Evolutionary conservation across 441 rosid genomes (phyloP).

Genomic region (Euphorbia celastroides): DNA sequence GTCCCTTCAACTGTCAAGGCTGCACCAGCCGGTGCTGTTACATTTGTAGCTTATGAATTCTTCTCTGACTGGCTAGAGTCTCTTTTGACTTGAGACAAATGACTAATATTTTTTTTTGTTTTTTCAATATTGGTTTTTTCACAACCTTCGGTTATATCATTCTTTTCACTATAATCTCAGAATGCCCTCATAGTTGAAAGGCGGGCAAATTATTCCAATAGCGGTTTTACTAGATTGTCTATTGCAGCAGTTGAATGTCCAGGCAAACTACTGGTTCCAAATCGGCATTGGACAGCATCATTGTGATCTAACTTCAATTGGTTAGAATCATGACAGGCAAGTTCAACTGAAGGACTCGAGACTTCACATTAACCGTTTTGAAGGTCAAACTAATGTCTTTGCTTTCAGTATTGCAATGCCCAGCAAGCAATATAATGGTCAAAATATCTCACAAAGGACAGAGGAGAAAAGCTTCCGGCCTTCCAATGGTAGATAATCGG

Average conservation of each 20-base stretch:
- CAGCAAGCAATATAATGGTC: not conserved
- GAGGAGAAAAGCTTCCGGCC: not conserved
- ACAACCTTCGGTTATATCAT: constrained; percentile 18
- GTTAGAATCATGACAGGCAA: not conserved
- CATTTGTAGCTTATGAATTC: constrained; percentile 75
- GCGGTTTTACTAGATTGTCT: too few relatives aligned
- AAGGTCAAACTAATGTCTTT: not conserved
- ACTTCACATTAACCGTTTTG: not conserved
- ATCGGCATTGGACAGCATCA: not conserved
- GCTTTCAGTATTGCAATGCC: not conserved
- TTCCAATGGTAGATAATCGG: too few relatives aligned
- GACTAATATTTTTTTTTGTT: not conserved
- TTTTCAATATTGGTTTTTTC: not conserved
- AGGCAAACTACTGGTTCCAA: not conserved
- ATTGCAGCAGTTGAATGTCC: constrained; percentile 6
- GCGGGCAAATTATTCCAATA: too few relatives aligned
- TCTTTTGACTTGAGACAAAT: constrained; percentile 27
- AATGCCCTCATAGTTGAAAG: constrained; percentile 8
- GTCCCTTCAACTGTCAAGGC: constrained; percentile 95
- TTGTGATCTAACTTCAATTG: not conserved
- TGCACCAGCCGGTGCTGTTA: constrained; percentile 98
- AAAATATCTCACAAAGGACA: not conserved
- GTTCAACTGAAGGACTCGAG: not conserved
- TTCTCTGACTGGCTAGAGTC: constrained; percentile 85
- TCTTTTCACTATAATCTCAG: constrained; percentile 20